These are phyloP conservation scores for Keithomyces neogunnii DNA, from an alignment of 2,329 filamentous ascomycete genomes.

Conservation along the genomic window DNA sequence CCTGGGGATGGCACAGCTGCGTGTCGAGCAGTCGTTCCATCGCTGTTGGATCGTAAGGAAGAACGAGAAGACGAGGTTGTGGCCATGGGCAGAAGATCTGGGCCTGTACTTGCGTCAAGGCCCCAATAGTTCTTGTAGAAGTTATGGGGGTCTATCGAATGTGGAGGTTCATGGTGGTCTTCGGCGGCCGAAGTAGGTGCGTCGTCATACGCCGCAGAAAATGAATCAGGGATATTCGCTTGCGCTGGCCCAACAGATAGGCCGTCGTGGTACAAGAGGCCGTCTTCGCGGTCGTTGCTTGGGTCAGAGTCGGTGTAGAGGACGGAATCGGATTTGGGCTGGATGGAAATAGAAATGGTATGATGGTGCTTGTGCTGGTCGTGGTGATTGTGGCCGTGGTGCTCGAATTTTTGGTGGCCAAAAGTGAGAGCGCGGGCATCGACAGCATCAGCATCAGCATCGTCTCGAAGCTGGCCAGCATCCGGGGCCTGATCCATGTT, in stretches of 20 bases:
- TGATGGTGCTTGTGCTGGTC: constrained; percentile 16
- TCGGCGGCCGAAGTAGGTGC: constrained; percentile 11
- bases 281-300: constrained; percentile 5
- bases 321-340: neutral
- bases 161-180: constrained; percentile 28
- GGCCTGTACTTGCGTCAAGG: constrained; percentile 25
- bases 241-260: neutral
- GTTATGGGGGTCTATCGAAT: constrained; percentile 42
- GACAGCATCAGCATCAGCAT: constrained; percentile 6
- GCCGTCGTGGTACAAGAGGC: constrained; percentile 10
- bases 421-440: constrained; percentile 9
- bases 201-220: constrained; percentile 7
- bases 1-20: constrained; percentile 31
- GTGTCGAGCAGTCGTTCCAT: constrained; percentile 40
- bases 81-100: constrained; percentile 27
- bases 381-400: constrained; percentile 19
- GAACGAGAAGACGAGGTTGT: constrained; percentile 29
- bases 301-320: neutral
- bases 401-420: constrained; percentile 15
- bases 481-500: constrained; percentile 22
- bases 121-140: constrained; percentile 45
- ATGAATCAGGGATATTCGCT: constrained; percentile 1
- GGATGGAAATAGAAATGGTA: neutral
- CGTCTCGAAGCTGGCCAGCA: constrained; percentile 16
- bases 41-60: constrained; percentile 40